Evolutionary conservation across 129 eudicot species (phyloP), one percentile per base, ranked within the genome.

Genomic region (Ambrosia trifida): DNA sequence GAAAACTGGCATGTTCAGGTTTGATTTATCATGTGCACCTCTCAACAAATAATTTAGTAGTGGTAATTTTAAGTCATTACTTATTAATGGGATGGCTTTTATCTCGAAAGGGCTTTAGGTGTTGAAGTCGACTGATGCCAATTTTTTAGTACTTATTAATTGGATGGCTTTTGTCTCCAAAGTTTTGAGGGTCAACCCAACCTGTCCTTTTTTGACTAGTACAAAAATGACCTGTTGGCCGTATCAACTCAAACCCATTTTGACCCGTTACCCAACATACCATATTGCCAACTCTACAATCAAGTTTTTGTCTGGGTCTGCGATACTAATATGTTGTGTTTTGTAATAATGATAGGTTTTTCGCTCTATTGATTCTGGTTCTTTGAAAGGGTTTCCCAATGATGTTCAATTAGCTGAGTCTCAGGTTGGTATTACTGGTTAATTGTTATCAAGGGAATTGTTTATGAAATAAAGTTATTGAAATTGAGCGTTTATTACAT

Each of bases 1-100:
- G 95, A 90, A 74, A 83, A 84, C 79, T 90, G 97, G 97, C 89
- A 85, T 68, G 89, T 90, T 81, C 97, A 90, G 95, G 97, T 90
- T 65, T 50, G 46, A 11, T 66, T 20, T 12, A 5, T 70, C 32
- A 53, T 43, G 11, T 59, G 62, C 49, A 70, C 52, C 28, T 75
- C 73, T 66, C 49, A 33, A 41, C 58, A 70, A 59, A 53, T 51
- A 35, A 69, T 10, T 19, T 4, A 35, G 33, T 17, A 33, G 17
- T 69, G 73, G 49, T 20, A 68, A 16, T 33, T 51, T 51, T 17
- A 8, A 44, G 7, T 40, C 73, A 17, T 47, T 49, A n/a, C 57
- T 24, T 66, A 13, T 28, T 59, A 43, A 18, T 65, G 53, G 18
- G 52, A 16, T 24, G 12, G 13, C 45, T 30, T 57, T 28, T 28